Base-by-base conservation (phyloP, 75 land plant species). In the Selaginella tamariscina region DNA sequence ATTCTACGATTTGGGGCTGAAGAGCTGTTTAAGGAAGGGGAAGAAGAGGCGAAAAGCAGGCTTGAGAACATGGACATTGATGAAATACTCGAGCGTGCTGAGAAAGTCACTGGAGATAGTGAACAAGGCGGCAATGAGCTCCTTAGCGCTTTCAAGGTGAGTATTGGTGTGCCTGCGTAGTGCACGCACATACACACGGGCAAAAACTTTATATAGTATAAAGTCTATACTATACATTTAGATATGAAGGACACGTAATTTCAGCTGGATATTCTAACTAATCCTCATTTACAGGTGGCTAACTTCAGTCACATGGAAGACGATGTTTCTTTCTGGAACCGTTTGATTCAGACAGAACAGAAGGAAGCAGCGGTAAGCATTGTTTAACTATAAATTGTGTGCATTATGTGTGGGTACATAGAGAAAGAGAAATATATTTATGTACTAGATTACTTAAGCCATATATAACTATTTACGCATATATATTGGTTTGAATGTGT, bases 1-100 rank as follows among this genome's bases (percentile, higher is more conserved):
- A 95, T 95, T 32, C 72, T 95, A 70, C 83, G 89, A 64, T 95
- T 95, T 83, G 99, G 99, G 26, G 99, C 97, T 0, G 99, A 95
- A 71, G 99, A 95, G 68, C 80, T 95, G 21, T 95, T 95, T 64
- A 95, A 95, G 78, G 99, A 95, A 60, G 92, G 90, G 30, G 99
- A 95, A 63, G 99, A 95, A 64, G 99, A 95, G 65, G 84, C 74
- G 66, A 91, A 95, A 68, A 90, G 72, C 78, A 79, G 77, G 59
- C 83, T 95, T 39, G 82, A 86, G 72, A 88, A 86, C 70, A 82
- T 95, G 87, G 93, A 95, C 71, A 95, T 95, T 72, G 99, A 95
- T 82, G 99, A 95, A 70, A 95, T 95, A 65, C 82, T 95, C 79
- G 99, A 86, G 63, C 81, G 99, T 32, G 99, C 99, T 30, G 99